These are phyloP conservation scores for Leccinum pellstonianum DNA, from an alignment of 768 basidiomycete species.

Conservation along the genomic window DNA sequence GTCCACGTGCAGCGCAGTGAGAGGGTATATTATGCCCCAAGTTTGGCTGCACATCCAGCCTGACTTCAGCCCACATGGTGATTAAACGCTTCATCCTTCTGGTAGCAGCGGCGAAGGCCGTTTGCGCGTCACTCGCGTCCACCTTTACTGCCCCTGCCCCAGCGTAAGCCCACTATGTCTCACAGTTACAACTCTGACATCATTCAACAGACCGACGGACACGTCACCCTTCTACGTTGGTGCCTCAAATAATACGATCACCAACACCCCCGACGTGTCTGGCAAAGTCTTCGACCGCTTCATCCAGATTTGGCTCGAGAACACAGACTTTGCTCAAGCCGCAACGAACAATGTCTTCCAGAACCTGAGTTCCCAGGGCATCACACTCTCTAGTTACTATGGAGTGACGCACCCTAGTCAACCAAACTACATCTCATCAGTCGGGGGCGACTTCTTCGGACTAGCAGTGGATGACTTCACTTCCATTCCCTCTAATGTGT, in stretches of 20 bases:
- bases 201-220: constrained; percentile 25
- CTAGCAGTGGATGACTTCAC: constrained; percentile 39
- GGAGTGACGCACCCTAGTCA: constrained; percentile 58
- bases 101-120: constrained; percentile 12
- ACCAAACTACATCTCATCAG: constrained; percentile 53
- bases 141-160: constrained; percentile 32
- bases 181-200: constrained; percentile 1
- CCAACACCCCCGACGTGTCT: constrained; percentile 36
- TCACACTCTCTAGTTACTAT: constrained; percentile 47
- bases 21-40: constrained; percentile 11
- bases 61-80: constrained; percentile 11
- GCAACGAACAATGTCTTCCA: constrained; percentile 29
- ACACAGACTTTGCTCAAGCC: constrained; percentile 49
- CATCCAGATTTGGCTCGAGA: constrained; percentile 62
- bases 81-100: constrained; percentile 15
- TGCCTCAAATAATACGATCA: constrained; percentile 41
- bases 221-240: constrained; percentile 43
- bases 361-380: constrained; percentile 47
- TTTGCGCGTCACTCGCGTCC: constrained; percentile 24
- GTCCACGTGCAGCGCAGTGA: constrained; percentile 9
- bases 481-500: constrained; percentile 44
- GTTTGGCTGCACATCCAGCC: not conserved
- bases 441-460: constrained; percentile 56
- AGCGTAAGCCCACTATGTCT: constrained; percentile 17
- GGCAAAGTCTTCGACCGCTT: constrained; percentile 49